Evolutionary conservation across 495 filamentous ascomycete genomes (phyloP), one percentile per base, ranked within the genome.

Genomic region (Evansstolkia leycettana): DNA sequence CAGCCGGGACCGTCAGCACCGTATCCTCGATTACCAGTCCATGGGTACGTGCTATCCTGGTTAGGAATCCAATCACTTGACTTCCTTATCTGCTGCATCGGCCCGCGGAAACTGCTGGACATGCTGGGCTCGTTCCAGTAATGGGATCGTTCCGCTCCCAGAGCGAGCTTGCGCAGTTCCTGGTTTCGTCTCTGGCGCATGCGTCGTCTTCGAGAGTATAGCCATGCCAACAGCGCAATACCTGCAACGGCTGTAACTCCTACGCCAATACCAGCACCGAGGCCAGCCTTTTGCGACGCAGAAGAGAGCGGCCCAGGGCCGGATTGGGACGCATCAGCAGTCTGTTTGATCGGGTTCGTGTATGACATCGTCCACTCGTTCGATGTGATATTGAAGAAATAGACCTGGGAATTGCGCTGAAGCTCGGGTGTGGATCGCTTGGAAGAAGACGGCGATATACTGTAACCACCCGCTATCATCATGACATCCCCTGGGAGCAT

Each of bases 401-500:
- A 74, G 11, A 70, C 58, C 30, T 65, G 50, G 0, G 54, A 57
- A 41, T 69, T 77, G 17, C 38, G 36, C 33, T 42, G 39, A 12
- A 36, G 43, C 33, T 47, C 39, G 49, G 53, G 46, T 43, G 42
- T 46, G 40, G 38, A 48, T 42, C 54, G 57, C 54, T 62, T 70
- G n/a, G 59, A 48, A 16, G 41, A 45, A 3, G 71, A 58, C 12
- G 59, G 46, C 6, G 73, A 56, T 37, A 94, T 92, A 7, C 48
- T 62, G 41, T 82, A 86, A 1, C 89, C 89, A 11, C 89, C 89
- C 29, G 78, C 69, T 17, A 93, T 61, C 80, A 95, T 83, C 82
- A 96, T 84, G 0, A 94, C 71, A 41, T 79, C 82, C 2, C 87
- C 89, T 13, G 83, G 79, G 11, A 96, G 69, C 67, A 94, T 73